Evolutionary conservation across 345 rosid genomes (phyloP).

Genomic region (Corchorus olitorius): DNA sequence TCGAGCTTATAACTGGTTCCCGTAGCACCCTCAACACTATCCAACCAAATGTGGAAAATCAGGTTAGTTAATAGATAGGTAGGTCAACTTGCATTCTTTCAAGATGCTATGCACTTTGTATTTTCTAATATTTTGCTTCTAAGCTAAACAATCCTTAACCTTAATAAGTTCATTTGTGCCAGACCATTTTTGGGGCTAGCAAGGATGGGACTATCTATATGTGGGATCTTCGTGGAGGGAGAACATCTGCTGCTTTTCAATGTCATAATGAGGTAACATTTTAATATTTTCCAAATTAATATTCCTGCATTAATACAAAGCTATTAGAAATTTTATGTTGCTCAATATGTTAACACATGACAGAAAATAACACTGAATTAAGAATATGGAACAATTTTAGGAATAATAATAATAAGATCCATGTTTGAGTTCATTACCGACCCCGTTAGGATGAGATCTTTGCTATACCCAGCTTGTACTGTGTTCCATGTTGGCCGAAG

Average conservation of each 20-base stretch:
- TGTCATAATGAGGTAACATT: slow-evolving; percentile 59
- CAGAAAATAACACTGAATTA: background rate
- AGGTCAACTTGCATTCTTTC: background rate
- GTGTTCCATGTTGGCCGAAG: background rate
- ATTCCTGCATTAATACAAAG: background rate
- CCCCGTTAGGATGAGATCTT: background rate
- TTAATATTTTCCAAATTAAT: background rate
- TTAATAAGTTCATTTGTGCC: slow-evolving; percentile 22
- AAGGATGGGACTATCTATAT: slow-evolving; percentile 63
- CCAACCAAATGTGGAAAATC: slow-evolving; percentile 65
- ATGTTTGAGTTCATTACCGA: background rate
- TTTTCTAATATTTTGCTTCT: slow-evolving; percentile 8
- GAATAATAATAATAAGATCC: background rate
- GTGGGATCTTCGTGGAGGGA: slow-evolving; percentile 98
- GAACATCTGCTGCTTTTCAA: slow-evolving; percentile 62
- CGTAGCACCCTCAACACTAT: slow-evolving; percentile 56
- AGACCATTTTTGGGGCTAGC: slow-evolving; percentile 84
- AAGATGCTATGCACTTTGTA: background rate
- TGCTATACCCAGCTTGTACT: background rate
- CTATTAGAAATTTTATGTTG: background rate
- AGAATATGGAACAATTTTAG: slow-evolving; percentile 5
- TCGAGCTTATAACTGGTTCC: slow-evolving; percentile 56
- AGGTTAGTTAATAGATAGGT: slow-evolving; percentile 43
- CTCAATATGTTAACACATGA: background rate
- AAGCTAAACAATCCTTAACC: slow-evolving; percentile 2